Evolutionary conservation across 2,329 filamentous ascomycete species (phyloP).

Genomic region (Alternaria panax): DNA sequence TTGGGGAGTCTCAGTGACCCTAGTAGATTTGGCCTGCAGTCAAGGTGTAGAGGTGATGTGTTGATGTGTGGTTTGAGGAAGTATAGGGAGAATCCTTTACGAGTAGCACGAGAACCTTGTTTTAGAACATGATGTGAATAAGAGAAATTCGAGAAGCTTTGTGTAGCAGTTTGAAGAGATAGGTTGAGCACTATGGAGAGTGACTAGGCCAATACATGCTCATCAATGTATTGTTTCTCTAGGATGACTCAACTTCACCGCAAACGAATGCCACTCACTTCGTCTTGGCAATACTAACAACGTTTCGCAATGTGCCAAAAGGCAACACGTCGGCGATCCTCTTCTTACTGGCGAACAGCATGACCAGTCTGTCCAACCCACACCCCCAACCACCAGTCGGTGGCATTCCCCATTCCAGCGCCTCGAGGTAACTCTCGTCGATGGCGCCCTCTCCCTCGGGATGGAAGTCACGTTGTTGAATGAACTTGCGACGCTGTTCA

Average conservation of each 20-base stretch:
- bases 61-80: too few species aligned
- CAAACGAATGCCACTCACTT: slow-evolving; percentile 13
- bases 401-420: slow-evolving; percentile 88
- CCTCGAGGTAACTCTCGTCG: slow-evolving; percentile 84
- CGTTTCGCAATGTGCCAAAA: slow-evolving; percentile 81
- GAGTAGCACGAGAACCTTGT: too few species aligned
- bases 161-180: not conserved
- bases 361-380: slow-evolving; percentile 87
- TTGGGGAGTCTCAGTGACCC: too few species aligned
- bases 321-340: slow-evolving; percentile 85
- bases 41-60: too few species aligned
- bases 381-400: slow-evolving; percentile 97
- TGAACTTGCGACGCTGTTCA: slow-evolving; percentile 84
- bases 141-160: too few species aligned
- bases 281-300: slow-evolving; percentile 52
- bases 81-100: too few species aligned
- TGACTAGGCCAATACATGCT: not conserved
- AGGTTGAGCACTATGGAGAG: not conserved
- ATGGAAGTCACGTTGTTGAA: slow-evolving; percentile 60
- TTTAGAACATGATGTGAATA: too few species aligned
- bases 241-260: not conserved
- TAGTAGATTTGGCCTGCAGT: too few species aligned
- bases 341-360: slow-evolving; percentile 82
- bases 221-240: not conserved
- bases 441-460: slow-evolving; percentile 53